phyloP scores from a whole-genome alignment of 768 basidiomycete genomes.

The Boletus barrowsii region DNA sequence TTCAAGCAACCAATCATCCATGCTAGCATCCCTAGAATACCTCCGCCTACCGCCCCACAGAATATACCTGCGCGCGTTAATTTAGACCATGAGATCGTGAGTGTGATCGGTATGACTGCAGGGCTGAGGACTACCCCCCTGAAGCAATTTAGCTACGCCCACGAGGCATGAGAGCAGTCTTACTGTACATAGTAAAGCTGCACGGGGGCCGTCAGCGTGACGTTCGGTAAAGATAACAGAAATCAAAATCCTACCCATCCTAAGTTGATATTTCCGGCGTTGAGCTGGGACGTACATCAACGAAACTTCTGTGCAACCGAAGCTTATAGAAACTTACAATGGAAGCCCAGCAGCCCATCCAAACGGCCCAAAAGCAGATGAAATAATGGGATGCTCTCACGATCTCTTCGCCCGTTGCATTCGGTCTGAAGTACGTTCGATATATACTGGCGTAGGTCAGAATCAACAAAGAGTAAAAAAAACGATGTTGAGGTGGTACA shows the following conservation, averaged over 20 bases:
- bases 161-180: background rate
- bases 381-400: constrained; percentile 39
- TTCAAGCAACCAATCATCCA: constrained; percentile 54
- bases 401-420: constrained; percentile 38
- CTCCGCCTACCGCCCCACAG: constrained; percentile 40
- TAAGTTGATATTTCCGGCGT: constrained; percentile 43
- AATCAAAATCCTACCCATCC: constrained; percentile 39
- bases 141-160: background rate
- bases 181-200: constrained; percentile 48
- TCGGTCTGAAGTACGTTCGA: constrained; percentile 38
- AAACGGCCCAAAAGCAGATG: constrained; percentile 42
- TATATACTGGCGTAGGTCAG: constrained; percentile 27
- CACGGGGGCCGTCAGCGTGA: constrained; percentile 1
- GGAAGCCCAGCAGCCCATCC: constrained; percentile 43
- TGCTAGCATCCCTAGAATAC: constrained; percentile 42
- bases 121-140: constrained; percentile 50
- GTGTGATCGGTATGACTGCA: constrained; percentile 47
- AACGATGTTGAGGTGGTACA: background rate
- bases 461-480: background rate
- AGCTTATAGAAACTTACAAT: constrained; percentile 28
- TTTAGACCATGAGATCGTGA: constrained; percentile 48
- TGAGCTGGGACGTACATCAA: constrained; percentile 30
- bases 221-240: background rate
- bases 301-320: background rate
- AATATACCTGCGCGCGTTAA: constrained; percentile 40